Conservation (phyloP, 1,284 basidiomycete genomes). For the Pyrrhoderma lamaoense region DNA sequence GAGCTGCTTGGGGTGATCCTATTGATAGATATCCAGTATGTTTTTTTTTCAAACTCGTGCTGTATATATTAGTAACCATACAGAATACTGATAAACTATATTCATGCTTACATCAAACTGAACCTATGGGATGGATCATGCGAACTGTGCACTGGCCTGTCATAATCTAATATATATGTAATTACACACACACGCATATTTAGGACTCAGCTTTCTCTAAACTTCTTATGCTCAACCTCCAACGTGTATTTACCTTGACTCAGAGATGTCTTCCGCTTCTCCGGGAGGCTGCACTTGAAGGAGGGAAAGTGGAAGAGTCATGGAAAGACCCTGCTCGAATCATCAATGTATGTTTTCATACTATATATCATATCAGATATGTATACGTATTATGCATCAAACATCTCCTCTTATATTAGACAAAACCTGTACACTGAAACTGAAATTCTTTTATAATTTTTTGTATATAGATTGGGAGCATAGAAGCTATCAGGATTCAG, state of each 20-base stretch:
- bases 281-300: slow-evolving; percentile 41
- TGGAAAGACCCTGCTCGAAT: slow-evolving; percentile 50
- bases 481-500: slow-evolving; percentile 50
- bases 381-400: too few species aligned
- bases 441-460: background rate
- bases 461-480: slow-evolving; percentile 48
- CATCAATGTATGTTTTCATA: slow-evolving; percentile 45
- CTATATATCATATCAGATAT: too few species aligned
- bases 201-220: slow-evolving; percentile 51
- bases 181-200: too few species aligned
- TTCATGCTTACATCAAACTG: too few species aligned
- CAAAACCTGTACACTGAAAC: too few species aligned
- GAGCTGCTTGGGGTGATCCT: slow-evolving; percentile 54
- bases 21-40: slow-evolving; percentile 49
- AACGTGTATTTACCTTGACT: slow-evolving; percentile 64
- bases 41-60: slow-evolving; percentile 15
- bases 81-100: too few species aligned
- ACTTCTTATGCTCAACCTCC: slow-evolving; percentile 58
- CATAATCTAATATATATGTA: too few species aligned
- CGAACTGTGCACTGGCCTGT: too few species aligned
- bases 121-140: too few species aligned
- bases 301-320: slow-evolving; percentile 31
- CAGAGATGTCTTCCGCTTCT: slow-evolving; percentile 61
- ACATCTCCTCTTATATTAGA: too few species aligned
- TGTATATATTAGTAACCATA: too few species aligned